Conservation (phyloP, 306 rosid genomes). For the Cajanus cajan region DNA sequence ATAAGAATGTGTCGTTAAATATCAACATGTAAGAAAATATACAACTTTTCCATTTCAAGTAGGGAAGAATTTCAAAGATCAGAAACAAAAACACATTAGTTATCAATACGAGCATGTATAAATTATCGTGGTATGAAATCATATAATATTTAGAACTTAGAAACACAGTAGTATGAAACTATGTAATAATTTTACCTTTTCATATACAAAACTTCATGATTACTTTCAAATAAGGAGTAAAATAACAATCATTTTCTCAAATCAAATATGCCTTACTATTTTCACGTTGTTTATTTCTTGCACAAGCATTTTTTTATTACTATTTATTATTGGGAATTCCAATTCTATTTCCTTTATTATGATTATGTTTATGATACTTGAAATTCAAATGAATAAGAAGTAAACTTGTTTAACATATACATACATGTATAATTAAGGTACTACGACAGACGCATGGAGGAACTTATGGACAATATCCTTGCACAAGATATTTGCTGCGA, state of each 20-base stretch:
- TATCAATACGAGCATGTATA: no score
- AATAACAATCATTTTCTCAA: not conserved
- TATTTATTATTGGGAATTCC: not conserved
- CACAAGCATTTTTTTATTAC: no score
- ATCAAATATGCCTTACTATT: not conserved
- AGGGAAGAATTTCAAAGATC: no score
- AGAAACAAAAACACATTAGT: no score
- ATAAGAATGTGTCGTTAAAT: no score
- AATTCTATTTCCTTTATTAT: not conserved
- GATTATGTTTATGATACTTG: not conserved
- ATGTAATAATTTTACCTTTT: not conserved
- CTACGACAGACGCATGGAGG: conserved; percentile 72
- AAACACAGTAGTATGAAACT: no score
- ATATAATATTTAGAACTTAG: no score
- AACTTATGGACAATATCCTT: conserved; percentile 76
- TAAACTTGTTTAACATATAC: not conserved
- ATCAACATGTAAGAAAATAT: no score
- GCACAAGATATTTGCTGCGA: conserved; percentile 84
- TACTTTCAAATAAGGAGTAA: not conserved
- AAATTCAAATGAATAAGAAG: not conserved
- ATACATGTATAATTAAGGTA: conserved; percentile 23
- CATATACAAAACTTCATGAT: not conserved
- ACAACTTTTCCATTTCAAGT: no score
- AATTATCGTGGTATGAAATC: no score
- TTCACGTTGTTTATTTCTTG: not conserved